Evolutionary conservation across 352 stramenopile species (phyloP), one percentile per base, ranked within the genome.

Genomic region (Pythium myriotylum): DNA sequence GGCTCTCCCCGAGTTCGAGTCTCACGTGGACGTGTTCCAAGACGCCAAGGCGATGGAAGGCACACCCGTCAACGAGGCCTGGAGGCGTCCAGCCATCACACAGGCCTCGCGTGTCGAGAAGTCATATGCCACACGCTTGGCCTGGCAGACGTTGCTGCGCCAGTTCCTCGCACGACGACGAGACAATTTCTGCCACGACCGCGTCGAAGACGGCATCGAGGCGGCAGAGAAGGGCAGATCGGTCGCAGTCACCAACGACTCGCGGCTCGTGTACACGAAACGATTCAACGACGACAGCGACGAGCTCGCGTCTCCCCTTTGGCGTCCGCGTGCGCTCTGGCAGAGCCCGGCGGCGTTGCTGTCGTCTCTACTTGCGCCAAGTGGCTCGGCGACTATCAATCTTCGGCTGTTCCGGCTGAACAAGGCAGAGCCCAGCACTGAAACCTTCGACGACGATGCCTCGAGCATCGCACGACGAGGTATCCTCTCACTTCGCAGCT

Each of bases 281-380:
- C 50, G 50, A 6, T 57, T 47, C 48, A 20, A 26, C n/a, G 48
- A 55, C 2, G 2, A n/a, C 17, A 32, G 20, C 32, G 32, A 43
- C 27, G 19, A 32, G 32, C 22, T 24, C 6, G 10, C 29, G 29
- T 39, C 48, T 29, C 16, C 29, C 6, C 17, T 33, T 17, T 55
- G 48, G 48, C 29, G 22, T 7, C 14, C 54, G 9, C 16, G 33
- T 14, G 22, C 27, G 9, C 32, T 35, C 20, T 62, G 54, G 54
- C 42, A 62, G 43, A 62, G 54, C 54, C 43, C 54, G 14, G 39
- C 37, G 22, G 23, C 54, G 32, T 20, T 62, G 29, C 32, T 62
- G 13, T 17, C 12, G 4, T 49, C 42, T 5, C 32, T 54, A 22
- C 22, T 53, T 27, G 33, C 54, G 9, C 29, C 29, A 14, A 29